Percentiles rank a stretch among this genome's conserved stretches.
Evolutionary conservation across 768 basidiomycete genomes (phyloP).

Genomic region (Lactifluus subvellereus): DNA sequence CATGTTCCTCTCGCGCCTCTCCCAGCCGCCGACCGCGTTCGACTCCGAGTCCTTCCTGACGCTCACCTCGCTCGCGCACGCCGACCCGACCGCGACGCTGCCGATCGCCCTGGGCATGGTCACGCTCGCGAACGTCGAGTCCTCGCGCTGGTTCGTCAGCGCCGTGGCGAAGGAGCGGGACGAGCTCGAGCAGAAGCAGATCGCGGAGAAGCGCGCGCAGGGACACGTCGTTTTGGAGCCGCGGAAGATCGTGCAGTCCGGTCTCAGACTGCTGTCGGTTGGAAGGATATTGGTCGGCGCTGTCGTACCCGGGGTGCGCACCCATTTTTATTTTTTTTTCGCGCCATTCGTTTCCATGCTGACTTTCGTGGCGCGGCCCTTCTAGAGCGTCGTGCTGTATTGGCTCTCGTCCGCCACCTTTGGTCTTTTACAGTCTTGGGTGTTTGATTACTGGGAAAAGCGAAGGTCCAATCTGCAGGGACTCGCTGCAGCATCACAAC

Average conservation of each 20-base stretch:
- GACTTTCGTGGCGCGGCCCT: background rate
- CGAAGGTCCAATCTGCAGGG: slow-evolving; percentile 30
- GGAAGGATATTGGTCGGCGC: slow-evolving; percentile 61
- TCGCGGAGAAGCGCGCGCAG: slow-evolving; percentile 39
- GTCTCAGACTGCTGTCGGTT: slow-evolving; percentile 53
- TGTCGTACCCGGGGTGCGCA: slow-evolving; percentile 64
- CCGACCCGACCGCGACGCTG: slow-evolving; percentile 63
- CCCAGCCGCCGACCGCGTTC: slow-evolving; percentile 55
- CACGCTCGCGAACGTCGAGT: slow-evolving; percentile 76
- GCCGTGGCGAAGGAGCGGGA: slow-evolving; percentile 50
- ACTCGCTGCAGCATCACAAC: background rate
- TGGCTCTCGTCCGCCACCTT: slow-evolving; percentile 75
- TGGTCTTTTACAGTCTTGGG: slow-evolving; percentile 70
- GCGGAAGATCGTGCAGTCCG: slow-evolving; percentile 47
- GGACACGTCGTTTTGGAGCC: slow-evolving; percentile 43
- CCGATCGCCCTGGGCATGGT: slow-evolving; percentile 68
- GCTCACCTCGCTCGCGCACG: slow-evolving; percentile 60
- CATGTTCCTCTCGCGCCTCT: slow-evolving; percentile 48
- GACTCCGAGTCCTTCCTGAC: slow-evolving; percentile 76
- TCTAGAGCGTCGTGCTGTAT: slow-evolving; percentile 62
- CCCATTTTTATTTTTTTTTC: background rate
- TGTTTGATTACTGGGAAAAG: slow-evolving; percentile 58
- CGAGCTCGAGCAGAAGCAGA: slow-evolving; percentile 43
- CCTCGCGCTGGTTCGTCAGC: slow-evolving; percentile 60
- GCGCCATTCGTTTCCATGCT: background rate